Percentiles rank a stretch among this genome's conserved stretches.
Conservation (phyloP, 140 eudicot genomes). For the Flaveria floridana region DNA sequence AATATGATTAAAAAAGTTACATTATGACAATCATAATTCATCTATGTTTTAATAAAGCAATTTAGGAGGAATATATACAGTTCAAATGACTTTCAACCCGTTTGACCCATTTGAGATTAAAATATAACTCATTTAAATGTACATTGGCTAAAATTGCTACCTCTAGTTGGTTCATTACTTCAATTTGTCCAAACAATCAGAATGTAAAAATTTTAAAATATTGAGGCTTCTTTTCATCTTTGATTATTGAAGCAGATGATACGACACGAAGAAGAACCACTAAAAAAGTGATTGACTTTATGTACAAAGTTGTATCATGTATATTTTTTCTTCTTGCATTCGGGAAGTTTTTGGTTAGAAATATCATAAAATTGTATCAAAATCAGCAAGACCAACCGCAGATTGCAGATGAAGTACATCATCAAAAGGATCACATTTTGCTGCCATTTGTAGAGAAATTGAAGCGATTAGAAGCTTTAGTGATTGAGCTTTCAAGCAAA, state of each 20-base stretch:
- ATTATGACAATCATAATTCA: background rate
- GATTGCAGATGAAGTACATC: constrained; percentile 7
- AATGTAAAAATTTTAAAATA: background rate
- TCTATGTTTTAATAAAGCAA: background rate
- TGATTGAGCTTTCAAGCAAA: constrained; percentile 65
- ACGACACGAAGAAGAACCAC: constrained; percentile 26
- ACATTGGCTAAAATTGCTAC: background rate
- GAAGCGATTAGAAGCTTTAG: constrained; percentile 62
- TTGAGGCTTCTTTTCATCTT: background rate
- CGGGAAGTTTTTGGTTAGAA: constrained; percentile 39
- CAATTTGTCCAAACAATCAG: background rate
- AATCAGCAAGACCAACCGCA: background rate
- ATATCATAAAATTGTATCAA: background rate
- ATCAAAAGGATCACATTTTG: constrained; percentile 40
- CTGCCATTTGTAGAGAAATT: constrained; percentile 65
- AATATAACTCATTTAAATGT: background rate
- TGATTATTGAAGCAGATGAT: constrained; percentile 38
- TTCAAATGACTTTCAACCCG: background rate
- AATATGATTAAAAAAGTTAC: background rate
- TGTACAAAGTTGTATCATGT: constrained; percentile 48
- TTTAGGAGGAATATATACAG: background rate
- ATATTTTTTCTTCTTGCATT: constrained; percentile 42
- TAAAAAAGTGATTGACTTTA: constrained; percentile 31
- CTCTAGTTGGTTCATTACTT: background rate
- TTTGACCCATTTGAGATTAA: background rate